phyloP scores from a whole-genome alignment of 2,329 filamentous ascomycete species.

The Blumeria graminis region DNA sequence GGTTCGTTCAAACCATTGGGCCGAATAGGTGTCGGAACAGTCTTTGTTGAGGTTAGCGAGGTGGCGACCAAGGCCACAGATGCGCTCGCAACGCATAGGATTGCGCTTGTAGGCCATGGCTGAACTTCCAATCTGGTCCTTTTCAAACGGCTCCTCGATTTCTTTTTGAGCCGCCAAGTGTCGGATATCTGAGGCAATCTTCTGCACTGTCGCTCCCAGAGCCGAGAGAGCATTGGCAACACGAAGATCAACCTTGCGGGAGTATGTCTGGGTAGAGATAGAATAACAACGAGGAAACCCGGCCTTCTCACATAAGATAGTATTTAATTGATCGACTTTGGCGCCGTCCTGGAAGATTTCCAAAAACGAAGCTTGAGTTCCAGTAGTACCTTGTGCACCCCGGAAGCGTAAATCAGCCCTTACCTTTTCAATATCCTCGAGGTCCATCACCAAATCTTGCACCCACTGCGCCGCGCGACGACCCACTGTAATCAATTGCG shows the following conservation, averaged over 20 bases:
- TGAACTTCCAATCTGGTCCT: constrained; percentile 44
- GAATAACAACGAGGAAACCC: constrained; percentile 26
- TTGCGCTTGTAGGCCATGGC: constrained; percentile 30
- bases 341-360: constrained; percentile 24
- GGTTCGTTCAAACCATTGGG: constrained; percentile 41
- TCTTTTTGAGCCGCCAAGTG: constrained; percentile 58
- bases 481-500: constrained; percentile 16
- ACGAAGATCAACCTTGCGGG: constrained; percentile 59
- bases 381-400: constrained; percentile 37
- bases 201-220: constrained; percentile 55
- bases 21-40: constrained; percentile 35
- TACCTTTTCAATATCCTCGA: constrained; percentile 46
- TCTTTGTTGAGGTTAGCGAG: constrained; percentile 16
- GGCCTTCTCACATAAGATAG: constrained; percentile 27
- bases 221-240: constrained; percentile 61
- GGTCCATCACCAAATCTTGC: constrained; percentile 52
- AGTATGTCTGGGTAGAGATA: constrained; percentile 43
- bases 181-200: constrained; percentile 51
- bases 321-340: constrained; percentile 31
- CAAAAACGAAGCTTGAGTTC: constrained; percentile 32
- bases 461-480: constrained; percentile 41
- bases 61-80: constrained; percentile 23
- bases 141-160: constrained; percentile 64
- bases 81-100: constrained; percentile 25
- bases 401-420: constrained; percentile 49